phyloP scores from a whole-genome alignment of 2,329 filamentous ascomycete genomes.

The Harringtonia lauricola region DNA sequence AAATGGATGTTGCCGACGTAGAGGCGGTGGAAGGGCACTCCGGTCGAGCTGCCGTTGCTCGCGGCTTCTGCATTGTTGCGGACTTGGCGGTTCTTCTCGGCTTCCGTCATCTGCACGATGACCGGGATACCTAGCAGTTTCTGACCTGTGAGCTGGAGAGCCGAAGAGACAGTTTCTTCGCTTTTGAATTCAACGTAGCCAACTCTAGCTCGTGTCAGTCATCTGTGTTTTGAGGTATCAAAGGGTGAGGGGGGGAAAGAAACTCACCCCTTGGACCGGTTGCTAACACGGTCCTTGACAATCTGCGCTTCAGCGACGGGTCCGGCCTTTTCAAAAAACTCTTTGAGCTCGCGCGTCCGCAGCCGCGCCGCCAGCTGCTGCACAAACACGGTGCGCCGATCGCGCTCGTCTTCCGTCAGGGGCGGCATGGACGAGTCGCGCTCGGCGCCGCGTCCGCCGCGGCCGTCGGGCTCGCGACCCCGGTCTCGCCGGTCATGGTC shows the following conservation, averaged over 20 bases:
- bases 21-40: slow-evolving; percentile 86
- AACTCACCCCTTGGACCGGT: slow-evolving; percentile 88
- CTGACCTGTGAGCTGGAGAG: slow-evolving; percentile 96
- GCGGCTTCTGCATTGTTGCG: slow-evolving; percentile 57
- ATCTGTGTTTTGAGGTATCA: too few species aligned
- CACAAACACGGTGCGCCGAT: slow-evolving; percentile 94
- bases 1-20: slow-evolving; percentile 99
- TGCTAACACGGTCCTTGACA: slow-evolving; percentile 93
- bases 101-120: slow-evolving; percentile 96
- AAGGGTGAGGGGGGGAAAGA: background rate
- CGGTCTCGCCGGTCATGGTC: slow-evolving; percentile 2
- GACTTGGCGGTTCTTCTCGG: slow-evolving; percentile 97
- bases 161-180: slow-evolving; percentile 85
- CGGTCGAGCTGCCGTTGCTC: slow-evolving; percentile 60
- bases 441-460: background rate
- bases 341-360: slow-evolving; percentile 81
- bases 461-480: background rate
- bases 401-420: slow-evolving; percentile 87
- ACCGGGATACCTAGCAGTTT: slow-evolving; percentile 97
- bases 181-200: slow-evolving; percentile 98
- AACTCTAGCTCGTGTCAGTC: slow-evolving; percentile 51
- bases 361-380: slow-evolving; percentile 94
- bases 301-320: slow-evolving; percentile 96
- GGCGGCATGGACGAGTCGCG: slow-evolving; percentile 46
- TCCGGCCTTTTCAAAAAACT: slow-evolving; percentile 92